Evolutionary conservation across 108 stramenopile species (phyloP).

Genomic region (Nannochloropsis oceanica): DNA sequence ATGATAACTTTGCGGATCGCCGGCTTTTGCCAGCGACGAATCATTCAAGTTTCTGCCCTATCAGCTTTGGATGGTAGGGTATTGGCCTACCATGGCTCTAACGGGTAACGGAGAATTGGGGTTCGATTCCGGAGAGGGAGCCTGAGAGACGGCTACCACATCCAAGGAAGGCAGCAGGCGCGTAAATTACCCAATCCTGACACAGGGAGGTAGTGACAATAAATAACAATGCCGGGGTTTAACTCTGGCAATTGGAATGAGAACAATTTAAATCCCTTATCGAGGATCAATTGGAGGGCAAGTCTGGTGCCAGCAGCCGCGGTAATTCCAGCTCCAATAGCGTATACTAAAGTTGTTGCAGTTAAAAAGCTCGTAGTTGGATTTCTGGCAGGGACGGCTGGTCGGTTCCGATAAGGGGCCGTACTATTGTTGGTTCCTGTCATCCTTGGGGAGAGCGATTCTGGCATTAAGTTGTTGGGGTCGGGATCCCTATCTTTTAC

Average conservation of each 20-base stretch:
- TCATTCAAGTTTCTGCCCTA: conserved; percentile 93
- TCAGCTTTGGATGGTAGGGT: conserved; percentile 93
- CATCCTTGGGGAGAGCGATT: conserved; percentile 66
- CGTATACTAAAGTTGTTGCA: conserved; percentile 51
- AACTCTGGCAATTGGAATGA: conserved; percentile 88
- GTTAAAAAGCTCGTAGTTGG: conserved; percentile 39
- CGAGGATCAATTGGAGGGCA: conserved; percentile 95
- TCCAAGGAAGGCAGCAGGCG: conserved; percentile 94
- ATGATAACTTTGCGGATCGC: conserved; percentile 85
- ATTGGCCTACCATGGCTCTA: conserved; percentile 89
- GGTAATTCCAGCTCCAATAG: conserved; percentile 70
- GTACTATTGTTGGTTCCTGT: not conserved
- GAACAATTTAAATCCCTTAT: conserved; percentile 89
- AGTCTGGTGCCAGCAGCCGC: conserved; percentile 72
- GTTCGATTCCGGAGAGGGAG: conserved; percentile 97
- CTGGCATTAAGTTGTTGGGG: conserved; percentile 78
- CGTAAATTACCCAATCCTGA: conserved; percentile 94
- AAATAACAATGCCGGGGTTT: conserved; percentile 89
- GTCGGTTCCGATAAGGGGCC: not conserved
- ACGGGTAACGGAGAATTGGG: conserved; percentile 91
- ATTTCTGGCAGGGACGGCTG: conserved; percentile 24
- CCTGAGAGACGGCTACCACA: conserved; percentile 96
- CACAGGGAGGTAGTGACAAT: conserved; percentile 93
- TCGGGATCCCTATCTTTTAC: conserved; percentile 77
- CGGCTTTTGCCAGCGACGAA: conserved; percentile 53